Base-by-base conservation (phyloP, 2,329 filamentous ascomycete genomes). In the Sclerotinia spermophila region DNA sequence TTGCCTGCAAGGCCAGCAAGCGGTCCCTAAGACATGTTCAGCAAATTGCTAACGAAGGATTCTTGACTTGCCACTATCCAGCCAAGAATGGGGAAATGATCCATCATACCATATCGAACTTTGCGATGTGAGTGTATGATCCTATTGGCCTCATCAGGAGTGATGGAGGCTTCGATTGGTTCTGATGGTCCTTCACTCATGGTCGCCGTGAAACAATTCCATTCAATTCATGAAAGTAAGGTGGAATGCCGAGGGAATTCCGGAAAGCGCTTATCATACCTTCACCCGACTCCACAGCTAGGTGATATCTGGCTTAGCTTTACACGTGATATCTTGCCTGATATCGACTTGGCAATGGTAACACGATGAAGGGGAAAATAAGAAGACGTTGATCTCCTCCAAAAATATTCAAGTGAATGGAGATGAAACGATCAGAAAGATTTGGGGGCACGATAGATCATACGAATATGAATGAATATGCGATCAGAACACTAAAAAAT, bases 91-190 rank as follows among this genome's bases (percentile, higher is more conserved):
- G 24, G 44, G 10, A 53, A 53, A 53, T 66, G 45, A 66, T 66
- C 17, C 33, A 59, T 68, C 87, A 79, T 83, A 90, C 88, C 88
- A 80, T 90, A 90, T 77, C 88, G 85, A 70, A 90, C 88, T 80
- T 90, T 90, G 74, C 88, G 86, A 78, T 90, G 88, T 67, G 87
- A 90, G 78, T 90, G 88, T 75, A 90, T 90, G 81, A 90, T 90
- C 76, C 87, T 86, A 78, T 83, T 90, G 74, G 87, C 88, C 80
- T 90, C 88, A 79, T 90, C 88, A 15, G 87, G 76, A 38, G 76
- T 78, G 44, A 79, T 68, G 58, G 74, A 72, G 24, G 70, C 67
- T 53, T 75, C 74, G 35, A 72, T 71, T 71, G 71, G 73, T 62
- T 75, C 73, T 69, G 69, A 70, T 10, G 64, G 72, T 35, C 62